A percentile compares a stretch with the other conserved stretches of the same genome.
Evolutionary conservation across 345 rosid genomes (phyloP).

Genomic region (Durio zibethinus): DNA sequence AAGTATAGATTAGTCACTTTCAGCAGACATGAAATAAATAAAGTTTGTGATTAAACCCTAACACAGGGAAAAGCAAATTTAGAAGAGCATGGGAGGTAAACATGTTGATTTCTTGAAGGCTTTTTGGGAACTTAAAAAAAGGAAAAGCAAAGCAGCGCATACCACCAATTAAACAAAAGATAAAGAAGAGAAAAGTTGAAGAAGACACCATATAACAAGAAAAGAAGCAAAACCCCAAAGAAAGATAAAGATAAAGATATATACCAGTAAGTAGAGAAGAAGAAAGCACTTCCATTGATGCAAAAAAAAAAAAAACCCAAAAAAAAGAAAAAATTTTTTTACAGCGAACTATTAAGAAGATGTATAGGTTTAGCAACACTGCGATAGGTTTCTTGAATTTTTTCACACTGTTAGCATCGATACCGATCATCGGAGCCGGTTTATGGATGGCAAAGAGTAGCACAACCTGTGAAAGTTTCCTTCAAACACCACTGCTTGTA

Average conservation of each 20-base stretch:
- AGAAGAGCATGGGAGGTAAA: conserved; percentile 20
- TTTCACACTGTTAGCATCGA: conserved; percentile 72
- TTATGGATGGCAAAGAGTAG: conserved; percentile 83
- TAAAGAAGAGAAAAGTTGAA: conserved; percentile 11
- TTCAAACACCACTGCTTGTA: conserved; percentile 78
- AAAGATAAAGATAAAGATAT: conserved; percentile 8
- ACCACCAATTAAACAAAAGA: conserved; percentile 20
- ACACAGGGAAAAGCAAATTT: conserved; percentile 3
- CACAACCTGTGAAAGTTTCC: conserved; percentile 76
- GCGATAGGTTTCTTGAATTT: conserved; percentile 77
- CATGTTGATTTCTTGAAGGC: conserved; percentile 28
- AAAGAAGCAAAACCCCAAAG: conserved; percentile 22
- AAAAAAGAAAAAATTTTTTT: no score
- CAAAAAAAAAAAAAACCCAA: background rate
- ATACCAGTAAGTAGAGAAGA: background rate
- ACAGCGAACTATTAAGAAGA: conserved; percentile 18
- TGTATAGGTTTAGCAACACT: conserved; percentile 84
- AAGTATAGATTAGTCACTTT: conserved; percentile 23
- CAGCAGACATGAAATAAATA: conserved; percentile 5
- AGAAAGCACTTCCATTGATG: background rate
- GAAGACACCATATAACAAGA: conserved; percentile 25
- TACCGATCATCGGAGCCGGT: conserved; percentile 84
- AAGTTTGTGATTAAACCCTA: conserved; percentile 7
- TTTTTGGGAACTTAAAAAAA: conserved; percentile 20
- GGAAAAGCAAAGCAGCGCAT: conserved; percentile 15